These are phyloP conservation scores for Inga laurina DNA, from an alignment of 306 rosid genomes.

Conservation along the genomic window DNA sequence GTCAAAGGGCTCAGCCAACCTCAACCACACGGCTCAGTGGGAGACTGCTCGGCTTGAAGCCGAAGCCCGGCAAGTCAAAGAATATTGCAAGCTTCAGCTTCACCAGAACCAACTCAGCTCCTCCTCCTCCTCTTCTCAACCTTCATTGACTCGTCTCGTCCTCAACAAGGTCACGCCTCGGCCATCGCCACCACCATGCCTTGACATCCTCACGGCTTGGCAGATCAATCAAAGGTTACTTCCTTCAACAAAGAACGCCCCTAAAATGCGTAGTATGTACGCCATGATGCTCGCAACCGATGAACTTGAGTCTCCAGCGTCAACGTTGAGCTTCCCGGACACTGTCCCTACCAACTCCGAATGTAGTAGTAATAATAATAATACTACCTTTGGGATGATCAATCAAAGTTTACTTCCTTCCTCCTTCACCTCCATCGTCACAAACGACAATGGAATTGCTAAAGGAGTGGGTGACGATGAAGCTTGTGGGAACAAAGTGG, in stretches of 20 bases:
- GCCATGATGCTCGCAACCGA: not conserved
- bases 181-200: not conserved
- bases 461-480: too few species aligned
- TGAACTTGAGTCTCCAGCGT: not conserved
- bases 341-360: not conserved
- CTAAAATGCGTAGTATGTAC: not conserved
- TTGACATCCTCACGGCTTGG: not conserved
- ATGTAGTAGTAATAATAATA: too few species aligned
- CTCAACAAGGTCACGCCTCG: not conserved
- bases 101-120: too few species aligned
- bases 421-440: not conserved
- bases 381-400: not conserved
- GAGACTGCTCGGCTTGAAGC: too few species aligned
- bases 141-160: not conserved
- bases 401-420: not conserved
- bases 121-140: too few species aligned
- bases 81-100: conserved; percentile 2
- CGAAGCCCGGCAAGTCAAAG: not conserved
- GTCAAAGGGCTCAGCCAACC: too few species aligned
- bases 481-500: too few species aligned
- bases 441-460: not conserved
- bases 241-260: not conserved
- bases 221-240: too few species aligned
- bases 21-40: too few species aligned
- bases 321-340: not conserved